Conservation (phyloP, 202 grass and related monocot species). For the Setaria italica region DNA sequence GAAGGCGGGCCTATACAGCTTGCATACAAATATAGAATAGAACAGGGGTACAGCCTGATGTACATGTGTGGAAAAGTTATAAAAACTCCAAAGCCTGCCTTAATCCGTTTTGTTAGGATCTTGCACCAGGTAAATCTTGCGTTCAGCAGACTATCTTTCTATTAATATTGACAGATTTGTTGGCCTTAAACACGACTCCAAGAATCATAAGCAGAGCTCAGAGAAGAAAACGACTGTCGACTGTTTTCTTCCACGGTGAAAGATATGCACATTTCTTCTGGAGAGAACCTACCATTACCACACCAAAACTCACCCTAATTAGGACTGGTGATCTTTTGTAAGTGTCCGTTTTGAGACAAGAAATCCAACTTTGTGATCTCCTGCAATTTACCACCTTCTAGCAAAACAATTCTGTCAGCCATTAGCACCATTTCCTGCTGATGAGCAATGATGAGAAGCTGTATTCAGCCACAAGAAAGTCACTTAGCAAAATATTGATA, state of each 20-base stretch:
- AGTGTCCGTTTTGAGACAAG: constrained; percentile 45
- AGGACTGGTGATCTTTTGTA: not conserved
- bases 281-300: not conserved
- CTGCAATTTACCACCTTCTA: constrained; percentile 58
- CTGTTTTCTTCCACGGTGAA: not conserved
- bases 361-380: constrained; percentile 64
- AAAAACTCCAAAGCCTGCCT: not conserved
- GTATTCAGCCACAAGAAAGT: not conserved
- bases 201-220: not conserved
- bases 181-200: not conserved
- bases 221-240: not conserved
- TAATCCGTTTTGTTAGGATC: not conserved
- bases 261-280: not conserved
- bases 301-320: constrained; percentile 18
- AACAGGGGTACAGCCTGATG: not conserved
- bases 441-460: constrained; percentile 85
- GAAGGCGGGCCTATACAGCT: constrained; percentile 2
- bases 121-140: not conserved
- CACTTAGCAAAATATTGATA: not conserved
- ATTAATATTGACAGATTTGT: not conserved
- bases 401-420: constrained; percentile 74
- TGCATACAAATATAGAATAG: not conserved
- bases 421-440: constrained; percentile 73
- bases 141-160: not conserved
- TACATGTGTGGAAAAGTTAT: not conserved